Base-by-base conservation (phyloP, 352 stramenopile species). In the Globisporangium radiosum region DNA sequence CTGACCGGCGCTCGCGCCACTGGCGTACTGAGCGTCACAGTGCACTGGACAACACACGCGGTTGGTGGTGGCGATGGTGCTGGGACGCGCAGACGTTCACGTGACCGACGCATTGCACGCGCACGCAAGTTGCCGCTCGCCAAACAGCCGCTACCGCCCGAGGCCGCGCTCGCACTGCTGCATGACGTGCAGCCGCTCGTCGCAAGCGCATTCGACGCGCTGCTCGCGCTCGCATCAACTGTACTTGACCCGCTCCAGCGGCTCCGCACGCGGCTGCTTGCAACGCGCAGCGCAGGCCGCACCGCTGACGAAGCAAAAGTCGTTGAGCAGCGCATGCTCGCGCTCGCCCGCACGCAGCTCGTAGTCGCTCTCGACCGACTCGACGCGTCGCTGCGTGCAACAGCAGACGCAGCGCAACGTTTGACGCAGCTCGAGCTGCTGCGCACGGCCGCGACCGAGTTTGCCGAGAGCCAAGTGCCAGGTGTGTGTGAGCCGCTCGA, bases 251-350 rank as follows among this genome's bases (percentile, higher is more conserved):
- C 77, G n/a, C 69, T 90, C 36, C 45, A 76, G 47, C 72, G 68
- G 0, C 63, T 90, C 25, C 60, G 73, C 45, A 78, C 71, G n/a
- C 71, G 73, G 0, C 69, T 78, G 57, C 33, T 66, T 5, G 66
- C 75, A 0, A 79, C 82, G 1, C 74, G 81, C n/a, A 60, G 56
- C 0, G 68, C 54, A 5, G 76, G 74, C 0, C 73, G 66, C 17
- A 92, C 77, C n/a, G 79, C 82, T 5, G 82, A 92, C 42, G 82
- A 92, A 64, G 82, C 79, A 0, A 89, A 92, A 59, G 68, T 87
- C 37, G 67, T 88, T 3, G 82, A 90, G 55, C 68, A 80, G 47
- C 76, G 82, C 36, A 69, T 90, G 19, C 43, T 70, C 7, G 68
- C 62, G 5, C 43, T 73, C 2, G 63, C 76, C 9, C 59, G 60